Base-by-base conservation (phyloP, 2,329 filamentous ascomycete genomes). In the Phyllosticta citribraziliensis region DNA sequence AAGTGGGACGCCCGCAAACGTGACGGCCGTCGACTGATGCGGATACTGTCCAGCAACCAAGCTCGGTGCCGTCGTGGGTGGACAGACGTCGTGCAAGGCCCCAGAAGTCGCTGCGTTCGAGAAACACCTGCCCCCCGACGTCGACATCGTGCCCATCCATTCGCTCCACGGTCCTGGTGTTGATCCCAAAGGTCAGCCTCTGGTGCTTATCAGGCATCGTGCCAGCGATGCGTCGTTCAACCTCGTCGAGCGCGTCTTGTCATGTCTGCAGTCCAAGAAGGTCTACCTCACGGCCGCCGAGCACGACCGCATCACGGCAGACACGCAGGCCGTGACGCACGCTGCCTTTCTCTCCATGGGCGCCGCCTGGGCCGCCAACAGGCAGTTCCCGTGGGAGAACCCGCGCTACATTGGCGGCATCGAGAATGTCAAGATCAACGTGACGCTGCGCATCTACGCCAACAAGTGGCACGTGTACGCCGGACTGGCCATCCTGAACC, bases 391-490 rank as follows among this genome's bases (percentile, higher is more conserved):
- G 0, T 99, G 94, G 94, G 93, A 97, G 69, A 86, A 93, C 55
- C 85, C 87, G n/a, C 91, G 94, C 65, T 99, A 97, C 75, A 85
- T 97, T 3, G 94, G 94, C 62, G 95, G 94, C 58, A 96, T 99
- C 69, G 94, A 99, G 75, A 99, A 99, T 74, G 93, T 97, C 69
- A 99, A 99, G 78, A 96, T 97, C 79, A 99, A 99, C 77, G 86
- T 97, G 67, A 97, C 91, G 67, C 80, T 99, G 66, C 91, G 94
- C 68, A 97, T 99, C 77, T 99, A 97, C 78, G 87, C 88, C 63
- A 96, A 97, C 75, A 99, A 97, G 75, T 99, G 95, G 95, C 95
- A 99, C 78, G 94, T 99, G 62, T 99, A 99, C 74, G 94, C 94
- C 20, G 94, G 94, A 0, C 86, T 99, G 9, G 94, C 95, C 11